Percentiles rank a stretch among this genome's conserved stretches.
These are phyloP conservation scores for Gillenia trifoliata DNA, from an alignment of 306 rosid species.

Conservation along the genomic window DNA sequence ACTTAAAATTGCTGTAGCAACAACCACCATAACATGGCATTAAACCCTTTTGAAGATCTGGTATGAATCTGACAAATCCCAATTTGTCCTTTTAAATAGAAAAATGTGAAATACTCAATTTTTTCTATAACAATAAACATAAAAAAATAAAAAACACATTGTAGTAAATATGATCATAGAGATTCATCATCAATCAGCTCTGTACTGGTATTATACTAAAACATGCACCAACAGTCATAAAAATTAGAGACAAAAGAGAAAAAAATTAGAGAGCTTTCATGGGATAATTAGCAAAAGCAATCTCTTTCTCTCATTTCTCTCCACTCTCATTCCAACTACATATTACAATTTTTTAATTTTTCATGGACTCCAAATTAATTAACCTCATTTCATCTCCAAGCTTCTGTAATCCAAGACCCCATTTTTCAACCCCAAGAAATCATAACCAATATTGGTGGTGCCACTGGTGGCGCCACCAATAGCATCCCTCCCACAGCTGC, in stretches of 20 bases:
- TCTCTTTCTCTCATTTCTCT: constrained; percentile 16
- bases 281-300: constrained; percentile 10
- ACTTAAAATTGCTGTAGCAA: constrained; percentile 1
- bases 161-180: constrained; percentile 4
- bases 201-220: constrained; percentile 52
- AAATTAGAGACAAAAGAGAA: constrained; percentile 30
- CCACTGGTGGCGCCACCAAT: constrained; percentile 17
- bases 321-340: constrained; percentile 14
- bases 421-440: constrained; percentile 76
- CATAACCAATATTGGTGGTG: constrained; percentile 43
- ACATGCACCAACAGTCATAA: constrained; percentile 42
- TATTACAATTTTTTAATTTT: not conserved
- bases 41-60: constrained; percentile 4
- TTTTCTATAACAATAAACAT: too few relatives aligned
- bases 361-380: not conserved
- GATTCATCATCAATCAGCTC: constrained; percentile 34
- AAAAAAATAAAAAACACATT: not conserved
- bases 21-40: not conserved
- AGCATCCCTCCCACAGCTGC: constrained; percentile 42
- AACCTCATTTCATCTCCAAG: constrained; percentile 69
- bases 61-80: constrained; percentile 15
- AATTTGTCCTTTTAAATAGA: not conserved
- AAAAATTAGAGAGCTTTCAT: constrained; percentile 9
- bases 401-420: constrained; percentile 78
- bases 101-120: not conserved